Base-by-base conservation (phyloP, 148 eudicot species). In the Simmondsia chinensis region DNA sequence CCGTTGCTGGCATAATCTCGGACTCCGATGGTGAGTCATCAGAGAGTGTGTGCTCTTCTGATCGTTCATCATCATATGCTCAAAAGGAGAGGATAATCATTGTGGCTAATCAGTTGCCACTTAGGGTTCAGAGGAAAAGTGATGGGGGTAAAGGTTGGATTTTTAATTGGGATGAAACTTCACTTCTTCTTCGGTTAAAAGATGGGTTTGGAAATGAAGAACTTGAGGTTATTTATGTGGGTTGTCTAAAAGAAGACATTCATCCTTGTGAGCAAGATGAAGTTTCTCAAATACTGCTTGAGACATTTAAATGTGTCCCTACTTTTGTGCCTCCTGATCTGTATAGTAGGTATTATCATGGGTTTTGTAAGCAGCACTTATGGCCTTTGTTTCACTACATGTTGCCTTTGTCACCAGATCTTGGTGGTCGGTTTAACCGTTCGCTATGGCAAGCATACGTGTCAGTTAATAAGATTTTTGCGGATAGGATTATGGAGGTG, bases 361-460 rank as follows among this genome's bases (percentile, higher is more conserved):
- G 46, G 1, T 41, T 41, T 23, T 41, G 46, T 29, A 41, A 41
- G 46, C 46, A 41, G 13, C 46, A 41, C 46, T 21, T 41, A 29
- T 41, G 46, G 46, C 46, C 46, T 41, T 41, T 41, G 46, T 41
- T 41, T 23, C 46, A 41, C 23, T 41, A 41, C 46, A 41, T 41
- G 46, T 29, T 41, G 21, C 46, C 46, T 41, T 21, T 41, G 11
- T 41, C 46, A 23, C 46, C 46, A 5, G 46, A 41, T 21, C 46
- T 41, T 2, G 46, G 46, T 21, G 46, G 46, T 4, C 46, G 46
- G 13, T 41, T 41, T 23, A 29, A 41, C 17, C 46, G 58, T 12
- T 54, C 58, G 1, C 58, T 54, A 8, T 54, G 58, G 58, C 58
- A 54, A 31, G 58, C 58, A 5, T 54, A 54, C 12, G 48, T 54